A percentile compares a stretch with the other conserved stretches of the same genome.
Conservation (phyloP, 2,329 filamentous ascomycete species). For the Zarea fungicola region DNA sequence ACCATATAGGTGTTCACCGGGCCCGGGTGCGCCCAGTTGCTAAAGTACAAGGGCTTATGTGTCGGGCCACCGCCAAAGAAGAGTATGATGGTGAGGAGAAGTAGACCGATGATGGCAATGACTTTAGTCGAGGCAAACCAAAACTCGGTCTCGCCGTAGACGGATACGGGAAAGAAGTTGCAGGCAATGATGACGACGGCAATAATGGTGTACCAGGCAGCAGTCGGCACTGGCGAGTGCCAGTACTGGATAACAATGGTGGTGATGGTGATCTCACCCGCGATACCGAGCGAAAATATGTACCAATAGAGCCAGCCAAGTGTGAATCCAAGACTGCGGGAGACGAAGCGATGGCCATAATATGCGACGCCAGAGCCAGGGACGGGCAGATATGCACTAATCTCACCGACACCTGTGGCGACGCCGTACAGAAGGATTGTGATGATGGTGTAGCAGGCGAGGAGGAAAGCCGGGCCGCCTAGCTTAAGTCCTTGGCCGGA, state of each 20-base stretch:
- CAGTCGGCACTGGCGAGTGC: slow-evolving; percentile 15
- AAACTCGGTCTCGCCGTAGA: slow-evolving; percentile 47
- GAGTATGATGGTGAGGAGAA: slow-evolving; percentile 41
- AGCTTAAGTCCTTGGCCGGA: slow-evolving; percentile 47
- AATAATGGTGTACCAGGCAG: slow-evolving; percentile 19
- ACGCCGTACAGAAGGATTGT: slow-evolving; percentile 52
- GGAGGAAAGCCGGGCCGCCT: slow-evolving; percentile 33
- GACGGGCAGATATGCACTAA: slow-evolving; percentile 23
- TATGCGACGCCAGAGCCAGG: slow-evolving; percentile 19
- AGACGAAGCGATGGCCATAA: slow-evolving; percentile 23
- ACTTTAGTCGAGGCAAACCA: slow-evolving; percentile 43
- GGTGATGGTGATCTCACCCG: slow-evolving; percentile 17
- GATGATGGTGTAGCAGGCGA: slow-evolving; percentile 43
- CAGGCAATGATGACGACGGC: slow-evolving; percentile 16
- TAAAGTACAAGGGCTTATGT: slow-evolving; percentile 39
- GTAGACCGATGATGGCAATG: slow-evolving; percentile 42
- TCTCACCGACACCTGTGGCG: slow-evolving; percentile 38
- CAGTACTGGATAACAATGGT: slow-evolving; percentile 20
- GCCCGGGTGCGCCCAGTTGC: slow-evolving; percentile 31
- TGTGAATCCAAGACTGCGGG: slow-evolving; percentile 30
- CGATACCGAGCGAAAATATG: slow-evolving; percentile 14
- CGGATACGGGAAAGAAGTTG: slow-evolving; percentile 30
- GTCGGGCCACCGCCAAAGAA: slow-evolving; percentile 42
- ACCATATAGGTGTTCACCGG: slow-evolving; percentile 28
- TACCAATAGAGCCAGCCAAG: slow-evolving; percentile 42